Evolutionary conservation across 805 yeast genomes (phyloP), one percentile per base, ranked within the genome.

Genomic region (Helenozyma baotianmanensis): DNA sequence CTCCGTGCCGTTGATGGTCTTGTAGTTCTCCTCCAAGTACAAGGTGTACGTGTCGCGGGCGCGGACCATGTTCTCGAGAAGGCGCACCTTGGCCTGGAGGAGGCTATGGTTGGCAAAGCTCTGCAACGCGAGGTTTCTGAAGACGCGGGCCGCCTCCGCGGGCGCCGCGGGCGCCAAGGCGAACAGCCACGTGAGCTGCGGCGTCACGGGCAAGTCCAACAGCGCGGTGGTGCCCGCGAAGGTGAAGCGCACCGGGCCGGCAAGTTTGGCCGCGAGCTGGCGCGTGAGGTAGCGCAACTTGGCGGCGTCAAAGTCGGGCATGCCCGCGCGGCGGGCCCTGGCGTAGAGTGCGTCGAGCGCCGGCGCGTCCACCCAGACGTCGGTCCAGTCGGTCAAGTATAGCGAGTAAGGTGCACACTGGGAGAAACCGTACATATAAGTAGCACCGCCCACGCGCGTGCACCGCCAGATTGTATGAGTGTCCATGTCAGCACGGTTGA

Each of bases 1-100:
- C 25, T 62, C 68, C 4, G 49, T 42, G 2, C 68, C 68, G 34
- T 61, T 60, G 24, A 57, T 45, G 3, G 54, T 49, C 33, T 48
- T 56, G 39, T 59, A 61, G 40, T 63, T 65, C 27, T 59, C 64
- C 17, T 50, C 42, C 24, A 64, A 44, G 25, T 57, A 65, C 36
- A 42, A 43, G 28, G 45, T 52, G 38, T 59, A 64, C 17, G 51
- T 47, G 34, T 64, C 70, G 33, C 60, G 60, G 5, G 37, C 40
- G 2, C 40, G 38, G 4, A 62, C 32, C 10, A 49, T 26, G 5
- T 36, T 37, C 23, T 55, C 47, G 28, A 64, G 39, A 13, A 41
- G 36, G 4, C 36, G 29, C 7, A 52, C 33, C 33, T 55, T 46
- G 23, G 40, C 35, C 16, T 32, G 24, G n/a, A 53, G 36, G 27